Conservation (phyloP, 2,329 filamentous ascomycete species). For the Colletotrichum sp. region DNA sequence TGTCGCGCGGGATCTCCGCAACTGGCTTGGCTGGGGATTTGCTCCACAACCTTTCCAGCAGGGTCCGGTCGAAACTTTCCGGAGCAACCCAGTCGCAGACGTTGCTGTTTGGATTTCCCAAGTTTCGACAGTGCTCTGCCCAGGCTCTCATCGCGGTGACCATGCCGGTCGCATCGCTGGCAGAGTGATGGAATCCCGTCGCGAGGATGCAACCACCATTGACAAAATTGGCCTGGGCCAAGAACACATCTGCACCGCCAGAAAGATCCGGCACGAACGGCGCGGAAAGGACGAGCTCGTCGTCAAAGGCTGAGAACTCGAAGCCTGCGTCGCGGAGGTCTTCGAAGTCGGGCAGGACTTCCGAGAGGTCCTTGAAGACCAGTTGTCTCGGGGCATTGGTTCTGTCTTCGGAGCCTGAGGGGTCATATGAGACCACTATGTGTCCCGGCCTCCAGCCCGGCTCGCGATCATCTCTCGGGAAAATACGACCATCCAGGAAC, state of each 20-base stretch:
- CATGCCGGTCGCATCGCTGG: conserved; percentile 30
- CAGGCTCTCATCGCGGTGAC: conserved; percentile 31
- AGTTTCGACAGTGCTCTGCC: conserved; percentile 33
- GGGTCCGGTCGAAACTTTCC: conserved; percentile 33
- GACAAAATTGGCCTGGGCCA: conserved; percentile 35
- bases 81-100: conserved; percentile 31
- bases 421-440: conserved; percentile 20
- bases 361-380: conserved; percentile 30
- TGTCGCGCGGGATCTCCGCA: conserved; percentile 23
- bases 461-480: conserved; percentile 29
- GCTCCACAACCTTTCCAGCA: conserved; percentile 31
- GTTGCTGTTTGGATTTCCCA: conserved; percentile 13
- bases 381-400: conserved; percentile 8
- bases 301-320: conserved; percentile 29
- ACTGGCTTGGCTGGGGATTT: conserved; percentile 25
- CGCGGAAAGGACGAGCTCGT: conserved; percentile 27
- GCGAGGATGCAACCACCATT: conserved; percentile 30
- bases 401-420: not conserved
- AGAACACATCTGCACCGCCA: conserved; percentile 27
- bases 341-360: conserved; percentile 26
- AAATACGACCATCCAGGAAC: conserved; percentile 39
- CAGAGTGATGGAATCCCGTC: conserved; percentile 9
- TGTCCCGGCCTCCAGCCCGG: conserved; percentile 32
- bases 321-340: conserved; percentile 25
- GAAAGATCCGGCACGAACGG: conserved; percentile 24